These are phyloP conservation scores for Lactarius tabidus DNA, from an alignment of 768 basidiomycete genomes.

Conservation along the genomic window DNA sequence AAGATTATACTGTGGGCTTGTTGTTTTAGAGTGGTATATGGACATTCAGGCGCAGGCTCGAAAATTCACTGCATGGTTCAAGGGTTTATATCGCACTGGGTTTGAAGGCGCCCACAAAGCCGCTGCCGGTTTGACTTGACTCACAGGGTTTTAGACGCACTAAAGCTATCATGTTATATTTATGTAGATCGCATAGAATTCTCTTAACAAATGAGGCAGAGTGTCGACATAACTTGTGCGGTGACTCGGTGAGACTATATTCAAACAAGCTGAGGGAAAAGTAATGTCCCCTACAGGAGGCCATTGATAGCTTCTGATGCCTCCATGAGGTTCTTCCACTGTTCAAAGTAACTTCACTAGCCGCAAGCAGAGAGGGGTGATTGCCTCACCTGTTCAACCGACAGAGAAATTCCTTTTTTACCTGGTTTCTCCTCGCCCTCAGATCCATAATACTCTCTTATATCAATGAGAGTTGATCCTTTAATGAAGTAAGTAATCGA, in stretches of 20 bases:
- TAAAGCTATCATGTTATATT: constrained; percentile 21
- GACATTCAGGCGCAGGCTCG: constrained; percentile 56
- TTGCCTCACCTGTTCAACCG: constrained; percentile 54
- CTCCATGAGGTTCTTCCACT: constrained; percentile 23
- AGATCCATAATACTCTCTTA: constrained; percentile 65
- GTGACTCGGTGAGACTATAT: not conserved
- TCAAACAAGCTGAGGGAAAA: not conserved
- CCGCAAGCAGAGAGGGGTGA: not conserved
- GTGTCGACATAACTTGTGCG: not conserved
- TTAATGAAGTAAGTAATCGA: constrained; percentile 19
- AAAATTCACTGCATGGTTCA: constrained; percentile 59
- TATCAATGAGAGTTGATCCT: constrained; percentile 59
- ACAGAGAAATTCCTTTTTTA: constrained; percentile 74
- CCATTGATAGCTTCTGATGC: constrained; percentile 7
- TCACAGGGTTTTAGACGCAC: constrained; percentile 4
- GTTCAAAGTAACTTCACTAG: constrained; percentile 36
- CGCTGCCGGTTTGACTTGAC: constrained; percentile 57
- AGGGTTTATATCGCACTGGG: constrained; percentile 55
- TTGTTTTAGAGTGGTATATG: constrained; percentile 55
- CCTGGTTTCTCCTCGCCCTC: constrained; percentile 63
- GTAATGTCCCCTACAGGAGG: constrained; percentile 9
- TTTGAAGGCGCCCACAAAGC: constrained; percentile 65
- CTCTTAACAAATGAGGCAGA: not conserved
- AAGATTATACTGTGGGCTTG: constrained; percentile 46
- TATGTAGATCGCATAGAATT: constrained; percentile 17